Evolutionary conservation across 345 rosid genomes (phyloP), one percentile per base, ranked within the genome.

Genomic region (Eucalyptus brandiana): DNA sequence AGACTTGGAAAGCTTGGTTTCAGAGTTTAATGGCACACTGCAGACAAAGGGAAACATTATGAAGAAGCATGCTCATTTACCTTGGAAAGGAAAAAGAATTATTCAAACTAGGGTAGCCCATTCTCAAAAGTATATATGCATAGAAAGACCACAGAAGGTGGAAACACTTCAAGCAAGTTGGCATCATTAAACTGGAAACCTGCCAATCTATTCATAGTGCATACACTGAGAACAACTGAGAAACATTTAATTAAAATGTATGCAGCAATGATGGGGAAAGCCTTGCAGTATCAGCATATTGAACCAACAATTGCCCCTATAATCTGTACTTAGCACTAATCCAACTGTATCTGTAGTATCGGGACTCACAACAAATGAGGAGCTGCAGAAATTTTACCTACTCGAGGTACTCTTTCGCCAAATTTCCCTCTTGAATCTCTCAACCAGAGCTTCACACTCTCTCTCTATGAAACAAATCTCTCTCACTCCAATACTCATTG

Each of bases 401-500:
- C 90, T 90, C 13, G 37, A n/a, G 85, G 30, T 54, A 60, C 45
- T 81, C 94, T 93, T 95, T 89, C 60, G 92, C 92, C 67, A 93
- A 91, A 95, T 90, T 91, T 95, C 94, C 86, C 91, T 90, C 62
- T 90, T 92, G 89, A 96, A 90, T 91, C 92, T 91, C 90, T 93
- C 92, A 87, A 96, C 96, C 96, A 96, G 91, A 92, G 93, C 96
- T 86, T 89, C 96, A 93, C 96, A 95, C 90, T 96, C 98, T 89
- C 97, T 94, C 93, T 96, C 98, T 65, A 97, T 95, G 91, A 92
- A 95, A 88, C 94, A 92, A 90, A 97, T 95, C 94, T 96, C 99
- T 90, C 98, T 93, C 88, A 96, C 94, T 48, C 97, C 96, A 89
- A 94, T 87, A 89, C 98, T 97, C 92, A 96, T 86, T 4, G 96